Conservation (phyloP, 495 filamentous ascomycete species). For the Xeromyces bisporus region DNA sequence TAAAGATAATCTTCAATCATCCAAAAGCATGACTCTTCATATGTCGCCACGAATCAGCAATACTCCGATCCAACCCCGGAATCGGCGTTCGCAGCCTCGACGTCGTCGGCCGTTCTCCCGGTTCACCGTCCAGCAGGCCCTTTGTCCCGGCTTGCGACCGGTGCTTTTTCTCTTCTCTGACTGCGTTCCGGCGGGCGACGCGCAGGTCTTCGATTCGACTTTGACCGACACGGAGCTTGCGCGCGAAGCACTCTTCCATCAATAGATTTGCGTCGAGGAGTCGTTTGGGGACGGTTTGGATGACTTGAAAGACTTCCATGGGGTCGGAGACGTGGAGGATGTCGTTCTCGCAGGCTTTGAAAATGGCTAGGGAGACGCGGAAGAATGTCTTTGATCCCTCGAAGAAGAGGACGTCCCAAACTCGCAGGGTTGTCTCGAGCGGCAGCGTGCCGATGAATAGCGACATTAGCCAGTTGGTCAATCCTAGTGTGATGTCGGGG, state of each 20-base stretch:
- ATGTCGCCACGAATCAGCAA: constrained; percentile 24
- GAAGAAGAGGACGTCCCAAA: constrained; percentile 94
- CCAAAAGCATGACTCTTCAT: constrained; percentile 26
- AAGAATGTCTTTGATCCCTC: constrained; percentile 94
- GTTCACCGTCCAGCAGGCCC: constrained; percentile 22
- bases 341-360: constrained; percentile 74
- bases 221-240: constrained; percentile 71
- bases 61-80: constrained; percentile 21
- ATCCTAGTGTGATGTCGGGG: constrained; percentile 79
- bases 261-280: constrained; percentile 67
- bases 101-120: constrained; percentile 20
- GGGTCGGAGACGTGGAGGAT: constrained; percentile 69
- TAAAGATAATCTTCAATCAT: constrained; percentile 2
- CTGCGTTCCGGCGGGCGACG: constrained; percentile 21
- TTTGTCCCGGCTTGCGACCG: constrained; percentile 24
- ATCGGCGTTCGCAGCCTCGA: constrained; percentile 15
- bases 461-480: constrained; percentile 98
- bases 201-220: constrained; percentile 30
- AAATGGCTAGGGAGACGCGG: constrained; percentile 75
- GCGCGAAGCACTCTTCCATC: constrained; percentile 63
- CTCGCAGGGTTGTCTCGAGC: constrained; percentile 73
- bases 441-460: constrained; percentile 86
- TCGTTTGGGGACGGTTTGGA: constrained; percentile 72
- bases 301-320: constrained; percentile 92
- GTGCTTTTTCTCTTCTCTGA: constrained; percentile 28